Base-by-base conservation (phyloP, 1,139 yeast species). In the Taphrina confusa region DNA sequence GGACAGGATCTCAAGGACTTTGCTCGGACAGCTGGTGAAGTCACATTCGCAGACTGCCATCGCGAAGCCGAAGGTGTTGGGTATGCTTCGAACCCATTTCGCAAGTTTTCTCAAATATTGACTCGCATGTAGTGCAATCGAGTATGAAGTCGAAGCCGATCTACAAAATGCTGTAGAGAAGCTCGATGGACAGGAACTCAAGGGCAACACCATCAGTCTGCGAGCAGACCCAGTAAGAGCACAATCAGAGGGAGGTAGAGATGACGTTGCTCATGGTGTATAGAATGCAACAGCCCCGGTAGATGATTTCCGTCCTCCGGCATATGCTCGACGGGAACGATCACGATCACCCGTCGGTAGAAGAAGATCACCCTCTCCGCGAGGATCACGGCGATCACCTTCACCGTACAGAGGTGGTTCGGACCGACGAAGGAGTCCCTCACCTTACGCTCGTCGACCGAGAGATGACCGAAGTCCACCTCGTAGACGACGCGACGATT, bases 81-180 rank as follows among this genome's bases (percentile, higher is more conserved):
- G 68, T 66, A 59, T 23, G 66, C 58, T 6, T 31, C n/a, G 18
- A 39, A 18, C 25, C 9, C 2, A 25, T 16, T 18, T 6, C 31
- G 5, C 50, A 36, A 42, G 5, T n/a, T 14, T 16, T 23, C 18
- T 6, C 20, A 8, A 23, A 2, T 23, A 1, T 45, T 27, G 2
- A 25, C 18, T 37, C 31, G 31, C 25, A 20, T 30, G 9, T 55
- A 68, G 70, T 36, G 68, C 65, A 28, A 64, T 68, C 57, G 71
- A 68, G 51, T 65, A 68, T 45, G 66, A 66, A 36, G 57, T 66
- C 30, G 65, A 66, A 42, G 67, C 64, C n/a, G 71, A 68, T 47
- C 63, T 68, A 25, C 66, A 65, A 23, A 45, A 55, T 23, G 69
- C 67, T n/a, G 46, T 68, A 57, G 64, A 64, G 33, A 66, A 62